Base-by-base conservation (phyloP, 805 yeast genomes). In the Barnettozyma wickerhamii region DNA sequence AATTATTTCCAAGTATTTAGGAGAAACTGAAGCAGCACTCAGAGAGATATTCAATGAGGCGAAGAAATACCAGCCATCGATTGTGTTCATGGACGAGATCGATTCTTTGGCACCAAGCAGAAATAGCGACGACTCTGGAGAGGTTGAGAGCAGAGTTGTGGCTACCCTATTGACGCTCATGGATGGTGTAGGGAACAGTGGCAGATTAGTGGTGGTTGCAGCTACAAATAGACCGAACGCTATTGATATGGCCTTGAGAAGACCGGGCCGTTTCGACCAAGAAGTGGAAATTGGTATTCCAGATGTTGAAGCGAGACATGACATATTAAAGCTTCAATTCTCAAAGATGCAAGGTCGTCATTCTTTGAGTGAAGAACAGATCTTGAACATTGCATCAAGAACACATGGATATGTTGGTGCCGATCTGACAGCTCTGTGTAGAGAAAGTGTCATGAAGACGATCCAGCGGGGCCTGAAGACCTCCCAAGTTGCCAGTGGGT, bases 351-450 rank as follows among this genome's bases (percentile, higher is more conserved):
- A 33, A 10, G 56, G 59, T 14, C 76, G 80, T 15, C 81, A 79
- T 51, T 64, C 63, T 0, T 59, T 91, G 29, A 56, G 69, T 0
- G 64, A 59, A 0, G 78, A 68, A 0, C 82, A 85, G 29, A 73
- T 90, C n/a, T 58, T 64, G n/a, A 53, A 52, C 2, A 64, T 90
- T 31, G 87, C 96, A 0, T 61, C 77, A 5, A 82, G 78, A 55
- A 90, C 98, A 0, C 99, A 93, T 62, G 99, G 99, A 6, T 93
- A 87, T 56, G 99, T 93, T 2, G 99, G 99, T 35, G 96, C 98
- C 0, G 99, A 93, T 64, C 63, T 93, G 35, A 78, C 84, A 4
- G 95, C 97, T 0, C 67, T 93, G 18, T 79, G 90, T 46, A 69
- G 97, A 37, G 99, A 93, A 56, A 76, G 95, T 6, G 96, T 88